These are phyloP conservation scores for Juglanconis sp. DNA, from an alignment of 2,329 filamentous ascomycete species.

Conservation along the genomic window DNA sequence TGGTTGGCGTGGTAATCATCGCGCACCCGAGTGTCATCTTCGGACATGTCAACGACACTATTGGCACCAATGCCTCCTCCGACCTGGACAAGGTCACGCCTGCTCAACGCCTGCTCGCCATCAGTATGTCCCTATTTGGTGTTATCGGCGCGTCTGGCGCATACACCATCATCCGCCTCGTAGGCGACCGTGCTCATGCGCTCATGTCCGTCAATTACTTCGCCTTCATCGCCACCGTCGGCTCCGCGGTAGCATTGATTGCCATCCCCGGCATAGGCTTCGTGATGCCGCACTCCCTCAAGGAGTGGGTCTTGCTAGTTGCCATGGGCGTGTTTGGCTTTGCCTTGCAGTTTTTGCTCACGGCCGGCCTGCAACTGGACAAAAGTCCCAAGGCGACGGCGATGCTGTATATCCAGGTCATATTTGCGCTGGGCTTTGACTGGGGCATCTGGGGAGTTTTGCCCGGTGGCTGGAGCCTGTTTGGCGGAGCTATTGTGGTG, in stretches of 20 bases:
- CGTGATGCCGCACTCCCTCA: conserved; percentile 28
- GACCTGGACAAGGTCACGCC: conserved; percentile 42
- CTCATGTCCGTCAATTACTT: conserved; percentile 80
- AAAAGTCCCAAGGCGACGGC: conserved; percentile 42
- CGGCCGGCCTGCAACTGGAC: conserved; percentile 68
- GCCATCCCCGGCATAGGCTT: conserved; percentile 39
- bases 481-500: conserved; percentile 39
- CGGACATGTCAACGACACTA: conserved; percentile 21
- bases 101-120: conserved; percentile 61
- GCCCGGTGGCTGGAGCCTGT: conserved; percentile 34
- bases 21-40: conserved; percentile 65
- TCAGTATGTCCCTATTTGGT: conserved; percentile 64
- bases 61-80: conserved; percentile 18
- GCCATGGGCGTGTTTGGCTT: conserved; percentile 69
- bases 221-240: conserved; percentile 61
- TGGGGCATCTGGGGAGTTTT: conserved; percentile 41
- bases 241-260: conserved; percentile 59
- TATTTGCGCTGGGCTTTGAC: conserved; percentile 36
- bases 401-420: conserved; percentile 31
- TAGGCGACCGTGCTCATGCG: conserved; percentile 71
- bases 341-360: conserved; percentile 74
- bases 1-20: conserved; percentile 72
- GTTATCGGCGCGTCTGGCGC: conserved; percentile 67
- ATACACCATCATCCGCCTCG: conserved; percentile 70
- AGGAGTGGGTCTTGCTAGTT: conserved; percentile 58